Base-by-base conservation (phyloP, 495 filamentous ascomycete genomes). In the Podospora anserina region DNA sequence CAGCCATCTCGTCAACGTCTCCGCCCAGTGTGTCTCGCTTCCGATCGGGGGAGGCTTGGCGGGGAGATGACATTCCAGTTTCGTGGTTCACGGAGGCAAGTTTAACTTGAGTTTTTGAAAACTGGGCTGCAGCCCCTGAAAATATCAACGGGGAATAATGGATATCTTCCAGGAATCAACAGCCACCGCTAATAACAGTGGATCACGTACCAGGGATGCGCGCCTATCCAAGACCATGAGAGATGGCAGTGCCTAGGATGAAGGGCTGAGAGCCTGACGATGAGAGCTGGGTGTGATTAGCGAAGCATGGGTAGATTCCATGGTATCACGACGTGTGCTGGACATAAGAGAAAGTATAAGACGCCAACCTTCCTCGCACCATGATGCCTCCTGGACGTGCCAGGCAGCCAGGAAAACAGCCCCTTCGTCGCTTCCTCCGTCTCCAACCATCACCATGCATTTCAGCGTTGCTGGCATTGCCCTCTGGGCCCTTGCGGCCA, bases 401-500 rank as follows among this genome's bases (percentile, higher is more conserved):
- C 39, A 49, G 39, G 6, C 39, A 49, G 39, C 39, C 39, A 49
- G 7, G 9, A 49, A 16, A 5, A 49, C 9, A 49, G 15, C 39
- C 13, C 5, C 30, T 0, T 7, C 30, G 30, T 7, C 0, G 7
- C 30, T 32, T 32, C 30, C 30, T 32, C 30, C 30, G 30, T 30
- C 26, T 28, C 2, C 49, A 1, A 27, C 3, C 18, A 15, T 28
- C 56, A 16, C 39, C 39, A 49, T 49, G 39, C 39, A 63, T 7
- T 55, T 68, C 66, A 68, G 54, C 61, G 44, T 68, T 18, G 53
- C 61, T 28, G 61, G 49, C n/a, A n/a, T 59, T n/a, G 66, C 61
- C 49, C 60, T 68, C 66, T 68, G 61, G 61, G 63, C 64, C 27
- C 68, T 69, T 30, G 32, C 68, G 4, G 58, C 69, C 16, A 55